Evolutionary conservation across 176 grass and related monocot species (phyloP).

Genomic region (Chloris gayana): DNA sequence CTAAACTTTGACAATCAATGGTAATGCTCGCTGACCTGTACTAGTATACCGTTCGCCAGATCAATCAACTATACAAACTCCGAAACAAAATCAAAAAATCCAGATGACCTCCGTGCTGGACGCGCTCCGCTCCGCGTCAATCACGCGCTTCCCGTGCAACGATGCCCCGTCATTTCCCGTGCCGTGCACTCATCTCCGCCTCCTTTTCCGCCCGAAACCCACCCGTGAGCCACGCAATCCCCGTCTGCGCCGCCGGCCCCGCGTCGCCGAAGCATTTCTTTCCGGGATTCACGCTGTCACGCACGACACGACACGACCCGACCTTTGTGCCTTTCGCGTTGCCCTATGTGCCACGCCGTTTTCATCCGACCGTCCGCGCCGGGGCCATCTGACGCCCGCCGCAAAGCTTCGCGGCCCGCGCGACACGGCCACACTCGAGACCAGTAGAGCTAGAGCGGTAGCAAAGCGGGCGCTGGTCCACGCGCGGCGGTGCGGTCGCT

Average conservation of each 20-base stretch:
- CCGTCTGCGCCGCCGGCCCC: neutral
- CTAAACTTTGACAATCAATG: neutral
- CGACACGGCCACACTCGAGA: conserved; percentile 20
- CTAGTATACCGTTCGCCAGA: no score
- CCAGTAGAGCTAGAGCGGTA: neutral
- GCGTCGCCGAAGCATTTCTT: neutral
- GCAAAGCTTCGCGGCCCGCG: conserved; percentile 1
- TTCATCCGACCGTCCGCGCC: conserved; percentile 17
- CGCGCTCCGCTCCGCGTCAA: neutral
- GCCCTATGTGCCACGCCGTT: conserved; percentile 35
- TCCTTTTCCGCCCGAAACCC: neutral
- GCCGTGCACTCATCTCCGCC: neutral
- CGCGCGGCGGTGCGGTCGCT: conserved; percentile 42
- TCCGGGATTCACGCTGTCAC: neutral
- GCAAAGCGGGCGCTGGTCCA: conserved; percentile 35
- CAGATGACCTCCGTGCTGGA: no score
- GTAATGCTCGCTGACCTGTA: neutral
- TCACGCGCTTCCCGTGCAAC: neutral
- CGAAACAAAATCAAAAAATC: no score
- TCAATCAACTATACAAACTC: neutral
- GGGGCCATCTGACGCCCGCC: conserved; percentile 6
- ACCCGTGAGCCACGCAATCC: neutral
- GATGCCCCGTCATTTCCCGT: neutral
- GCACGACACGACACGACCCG: neutral
- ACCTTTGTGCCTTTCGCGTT: conserved; percentile 7